A percentile compares a stretch with the other conserved stretches of the same genome.
Conservation (phyloP, 129 eudicot genomes). For the Artemisia annua region DNA sequence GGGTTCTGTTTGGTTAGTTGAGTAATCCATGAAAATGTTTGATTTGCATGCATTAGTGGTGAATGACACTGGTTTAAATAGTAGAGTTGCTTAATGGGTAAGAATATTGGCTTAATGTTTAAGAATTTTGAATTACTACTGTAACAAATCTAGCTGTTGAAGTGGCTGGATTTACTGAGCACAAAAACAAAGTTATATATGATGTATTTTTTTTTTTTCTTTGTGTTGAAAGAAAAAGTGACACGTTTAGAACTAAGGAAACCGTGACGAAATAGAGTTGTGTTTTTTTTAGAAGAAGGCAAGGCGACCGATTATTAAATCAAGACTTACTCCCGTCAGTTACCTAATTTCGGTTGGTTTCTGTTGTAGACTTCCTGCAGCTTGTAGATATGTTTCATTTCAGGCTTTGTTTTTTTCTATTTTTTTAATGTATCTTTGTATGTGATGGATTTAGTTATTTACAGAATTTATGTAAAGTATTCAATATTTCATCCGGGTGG, state of each 20-base stretch:
- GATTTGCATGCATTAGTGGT: conserved; percentile 1
- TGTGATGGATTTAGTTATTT: background rate
- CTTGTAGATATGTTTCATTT: background rate
- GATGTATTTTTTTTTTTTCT: too few relatives aligned
- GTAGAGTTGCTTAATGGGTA: conserved; percentile 13
- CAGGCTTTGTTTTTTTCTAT: background rate
- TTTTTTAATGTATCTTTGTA: too few relatives aligned
- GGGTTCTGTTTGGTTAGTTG: background rate
- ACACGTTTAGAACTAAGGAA: too few relatives aligned
- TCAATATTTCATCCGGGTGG: too few relatives aligned
- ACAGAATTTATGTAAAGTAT: too few relatives aligned
- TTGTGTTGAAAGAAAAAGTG: too few relatives aligned
- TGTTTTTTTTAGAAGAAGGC: background rate
- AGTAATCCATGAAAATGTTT: conserved; percentile 17
- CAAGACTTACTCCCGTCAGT: background rate
- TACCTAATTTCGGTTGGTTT: background rate
- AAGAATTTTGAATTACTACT: background rate
- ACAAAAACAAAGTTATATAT: too few relatives aligned
- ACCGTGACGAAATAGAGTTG: background rate
- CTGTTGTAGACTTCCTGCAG: background rate
- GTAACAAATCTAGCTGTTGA: too few relatives aligned
- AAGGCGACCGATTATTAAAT: background rate
- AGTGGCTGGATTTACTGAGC: too few relatives aligned
- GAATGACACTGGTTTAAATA: conserved; percentile 21
- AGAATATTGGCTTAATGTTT: background rate